These are phyloP conservation scores for Saccharomycopsis vini DNA, from an alignment of 805 yeast species.

Conservation along the genomic window DNA sequence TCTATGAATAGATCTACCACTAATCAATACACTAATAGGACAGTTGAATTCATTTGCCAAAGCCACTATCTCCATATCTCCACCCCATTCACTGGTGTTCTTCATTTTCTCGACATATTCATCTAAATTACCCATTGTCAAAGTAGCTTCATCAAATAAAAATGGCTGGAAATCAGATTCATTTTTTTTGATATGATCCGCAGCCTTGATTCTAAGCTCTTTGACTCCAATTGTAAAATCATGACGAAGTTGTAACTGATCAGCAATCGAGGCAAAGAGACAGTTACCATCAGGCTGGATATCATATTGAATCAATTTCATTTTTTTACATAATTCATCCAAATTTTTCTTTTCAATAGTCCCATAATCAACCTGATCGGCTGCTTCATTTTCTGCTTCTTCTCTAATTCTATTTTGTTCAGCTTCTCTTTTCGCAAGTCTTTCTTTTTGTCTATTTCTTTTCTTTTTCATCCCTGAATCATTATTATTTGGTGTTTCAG, in stretches of 20 bases:
- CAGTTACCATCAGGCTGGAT: constrained; percentile 93
- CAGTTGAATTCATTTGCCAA: constrained; percentile 61
- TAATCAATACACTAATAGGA: constrained; percentile 68
- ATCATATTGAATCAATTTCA: constrained; percentile 49
- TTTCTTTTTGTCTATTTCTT: constrained; percentile 79
- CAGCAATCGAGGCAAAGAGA: constrained; percentile 75
- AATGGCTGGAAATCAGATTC: constrained; percentile 73
- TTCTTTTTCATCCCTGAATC: constrained; percentile 30
- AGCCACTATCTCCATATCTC: constrained; percentile 85
- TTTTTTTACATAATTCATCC: constrained; percentile 39
- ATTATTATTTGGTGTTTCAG: background rate
- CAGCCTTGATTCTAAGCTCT: constrained; percentile 57
- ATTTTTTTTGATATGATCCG: constrained; percentile 52
- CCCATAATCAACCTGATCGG: constrained; percentile 53
- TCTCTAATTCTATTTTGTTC: constrained; percentile 51
- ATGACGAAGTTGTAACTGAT: constrained; percentile 59
- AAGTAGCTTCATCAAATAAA: constrained; percentile 69
- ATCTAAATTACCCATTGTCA: constrained; percentile 53
- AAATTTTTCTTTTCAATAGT: constrained; percentile 65
- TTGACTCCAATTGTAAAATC: constrained; percentile 28
- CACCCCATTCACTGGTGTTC: constrained; percentile 91
- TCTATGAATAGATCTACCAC: constrained; percentile 59
- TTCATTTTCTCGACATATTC: constrained; percentile 62
- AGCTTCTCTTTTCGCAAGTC: constrained; percentile 67
- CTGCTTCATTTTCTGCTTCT: constrained; percentile 69